Conservation (phyloP, 805 yeast genomes). For the Candida michaelii region DNA sequence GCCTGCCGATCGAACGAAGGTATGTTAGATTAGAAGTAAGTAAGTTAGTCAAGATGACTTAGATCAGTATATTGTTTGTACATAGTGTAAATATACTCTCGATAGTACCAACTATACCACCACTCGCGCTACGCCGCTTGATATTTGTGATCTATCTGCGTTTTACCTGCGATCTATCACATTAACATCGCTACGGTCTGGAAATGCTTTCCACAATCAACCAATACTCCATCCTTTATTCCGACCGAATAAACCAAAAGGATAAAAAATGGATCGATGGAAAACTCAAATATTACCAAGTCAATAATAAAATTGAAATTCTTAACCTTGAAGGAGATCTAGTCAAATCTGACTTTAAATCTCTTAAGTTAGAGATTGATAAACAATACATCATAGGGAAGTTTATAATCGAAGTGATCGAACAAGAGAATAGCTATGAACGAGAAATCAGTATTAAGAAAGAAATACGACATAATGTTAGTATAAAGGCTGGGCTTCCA, state of each 20-base stretch:
- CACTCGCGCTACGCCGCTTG: too few species aligned
- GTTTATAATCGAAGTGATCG: conserved; percentile 12
- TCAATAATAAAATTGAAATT: conserved; percentile 49
- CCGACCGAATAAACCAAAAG: conserved; percentile 45
- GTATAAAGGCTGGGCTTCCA: conserved; percentile 7
- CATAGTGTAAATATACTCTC: conserved; percentile 5
- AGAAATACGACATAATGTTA: conserved; percentile 1
- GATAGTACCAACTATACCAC: background rate
- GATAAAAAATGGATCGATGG: conserved; percentile 57
- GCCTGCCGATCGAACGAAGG: too few species aligned
- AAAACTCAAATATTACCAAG: conserved; percentile 41
- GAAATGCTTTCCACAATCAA: conserved; percentile 38
- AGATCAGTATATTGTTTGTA: too few species aligned
- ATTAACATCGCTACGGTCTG: too few species aligned
- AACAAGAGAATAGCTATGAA: conserved; percentile 5
- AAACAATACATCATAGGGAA: conserved; percentile 12
- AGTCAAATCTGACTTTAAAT: conserved; percentile 33
- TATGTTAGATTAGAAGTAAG: too few species aligned
- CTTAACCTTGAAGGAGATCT: conserved; percentile 35
- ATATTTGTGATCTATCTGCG: too few species aligned
- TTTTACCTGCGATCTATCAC: too few species aligned
- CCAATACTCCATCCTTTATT: conserved; percentile 48
- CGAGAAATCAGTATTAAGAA: conserved; percentile 12
- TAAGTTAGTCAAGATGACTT: too few species aligned
- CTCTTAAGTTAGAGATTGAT: conserved; percentile 14